Conservation (phyloP, 352 stramenopile species). For the Phytophthora ohioensis region DNA sequence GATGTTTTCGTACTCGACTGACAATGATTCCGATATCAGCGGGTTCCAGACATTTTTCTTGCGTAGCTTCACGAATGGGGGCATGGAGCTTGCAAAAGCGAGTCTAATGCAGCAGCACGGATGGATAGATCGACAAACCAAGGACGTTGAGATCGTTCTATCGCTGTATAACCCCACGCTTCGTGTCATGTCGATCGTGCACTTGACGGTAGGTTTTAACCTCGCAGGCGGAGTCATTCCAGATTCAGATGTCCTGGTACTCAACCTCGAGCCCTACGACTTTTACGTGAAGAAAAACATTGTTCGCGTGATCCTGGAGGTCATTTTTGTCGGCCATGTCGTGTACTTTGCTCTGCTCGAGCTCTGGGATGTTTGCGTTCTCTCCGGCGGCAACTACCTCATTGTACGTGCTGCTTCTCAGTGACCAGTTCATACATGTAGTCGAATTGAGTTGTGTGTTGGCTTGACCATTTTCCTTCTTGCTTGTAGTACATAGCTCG, state of each 20-base stretch:
- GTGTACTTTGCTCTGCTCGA: constrained; percentile 71
- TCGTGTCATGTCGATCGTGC: constrained; percentile 68
- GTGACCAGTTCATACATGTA: too few relatives aligned
- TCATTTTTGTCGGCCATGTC: constrained; percentile 57
- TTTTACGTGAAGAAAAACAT: constrained; percentile 59
- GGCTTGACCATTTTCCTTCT: neutral
- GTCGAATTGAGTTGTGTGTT: too few relatives aligned
- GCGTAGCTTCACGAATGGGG: constrained; percentile 48
- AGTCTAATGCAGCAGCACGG: constrained; percentile 54
- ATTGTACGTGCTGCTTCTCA: constrained; percentile 37
- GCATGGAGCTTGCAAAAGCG: constrained; percentile 33
- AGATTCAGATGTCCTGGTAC: constrained; percentile 52
- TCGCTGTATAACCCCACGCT: constrained; percentile 71
- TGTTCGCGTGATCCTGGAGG: constrained; percentile 51
- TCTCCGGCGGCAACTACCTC: constrained; percentile 57
- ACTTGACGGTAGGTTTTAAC: constrained; percentile 67
- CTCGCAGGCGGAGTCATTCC: constrained; percentile 64
- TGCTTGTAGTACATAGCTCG: constrained; percentile 63
- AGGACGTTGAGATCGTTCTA: constrained; percentile 60
- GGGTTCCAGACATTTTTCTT: constrained; percentile 73
- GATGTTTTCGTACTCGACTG: constrained; percentile 65
- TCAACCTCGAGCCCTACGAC: constrained; percentile 79
- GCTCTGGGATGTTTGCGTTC: constrained; percentile 71
- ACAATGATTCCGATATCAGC: constrained; percentile 45
- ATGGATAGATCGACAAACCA: constrained; percentile 76